phyloP scores from a whole-genome alignment of 2,329 filamentous ascomycete species.

The Aspergillus sp. region DNA sequence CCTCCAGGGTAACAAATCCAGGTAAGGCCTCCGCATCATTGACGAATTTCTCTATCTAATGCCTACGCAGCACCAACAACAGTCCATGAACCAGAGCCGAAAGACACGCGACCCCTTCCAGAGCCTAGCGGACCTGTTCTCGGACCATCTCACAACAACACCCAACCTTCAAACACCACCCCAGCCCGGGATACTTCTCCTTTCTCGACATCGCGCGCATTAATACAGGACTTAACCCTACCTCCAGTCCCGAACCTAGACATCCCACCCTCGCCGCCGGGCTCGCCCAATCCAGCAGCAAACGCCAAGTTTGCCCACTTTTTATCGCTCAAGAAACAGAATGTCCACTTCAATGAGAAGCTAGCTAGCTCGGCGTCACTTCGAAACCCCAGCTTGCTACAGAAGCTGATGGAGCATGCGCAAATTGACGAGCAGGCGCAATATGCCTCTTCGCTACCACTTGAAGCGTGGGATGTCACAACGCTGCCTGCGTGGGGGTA shows the following conservation, averaged over 20 bases:
- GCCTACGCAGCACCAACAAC: conserved; percentile 4
- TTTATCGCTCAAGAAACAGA: conserved; percentile 60
- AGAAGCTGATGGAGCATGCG: conserved; percentile 58
- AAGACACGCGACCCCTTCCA: conserved; percentile 6
- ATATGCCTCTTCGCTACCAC: conserved; percentile 51
- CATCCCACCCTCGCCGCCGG: conserved; percentile 47
- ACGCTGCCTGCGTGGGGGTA: conserved; percentile 44
- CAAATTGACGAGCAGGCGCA: conserved; percentile 54
- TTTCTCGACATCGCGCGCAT: conserved; percentile 48
- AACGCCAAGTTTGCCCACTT: conserved; percentile 62
- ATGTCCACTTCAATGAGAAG: conserved; percentile 64
- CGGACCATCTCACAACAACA: conserved; percentile 34
- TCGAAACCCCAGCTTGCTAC: conserved; percentile 58
- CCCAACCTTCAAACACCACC: conserved; percentile 12
- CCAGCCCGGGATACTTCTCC: conserved; percentile 38
- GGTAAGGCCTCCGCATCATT: not conserved
- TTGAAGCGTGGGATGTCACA: conserved; percentile 40
- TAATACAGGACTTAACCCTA: conserved; percentile 58
- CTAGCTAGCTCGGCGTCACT: conserved; percentile 57
- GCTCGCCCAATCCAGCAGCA: conserved; percentile 41
- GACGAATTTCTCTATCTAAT: not conserved
- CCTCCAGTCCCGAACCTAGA: conserved; percentile 45
- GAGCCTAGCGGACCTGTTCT: conserved; percentile 31
- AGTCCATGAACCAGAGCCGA: not conserved
- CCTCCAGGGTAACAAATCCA: not conserved